These are phyloP conservation scores for Scutellaria minor DNA, from an alignment of 257 asterid species.

Conservation along the genomic window DNA sequence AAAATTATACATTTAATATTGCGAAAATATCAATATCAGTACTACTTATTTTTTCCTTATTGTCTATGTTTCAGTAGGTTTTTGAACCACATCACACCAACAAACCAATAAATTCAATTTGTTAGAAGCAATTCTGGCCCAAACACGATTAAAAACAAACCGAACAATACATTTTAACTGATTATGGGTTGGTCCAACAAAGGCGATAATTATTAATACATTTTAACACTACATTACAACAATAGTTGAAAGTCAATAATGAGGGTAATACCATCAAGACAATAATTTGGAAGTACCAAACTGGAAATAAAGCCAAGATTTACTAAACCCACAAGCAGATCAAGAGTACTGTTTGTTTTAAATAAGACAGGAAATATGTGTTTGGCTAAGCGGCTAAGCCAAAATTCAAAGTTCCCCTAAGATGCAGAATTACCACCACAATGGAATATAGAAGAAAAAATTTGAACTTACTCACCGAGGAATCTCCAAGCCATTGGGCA, in stretches of 20 bases:
- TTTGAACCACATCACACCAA: too few relatives aligned
- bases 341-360: background rate
- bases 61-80: too few relatives aligned
- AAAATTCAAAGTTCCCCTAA: background rate
- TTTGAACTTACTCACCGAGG: constrained; percentile 68
- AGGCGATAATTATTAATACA: background rate
- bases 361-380: too few relatives aligned
- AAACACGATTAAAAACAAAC: background rate
- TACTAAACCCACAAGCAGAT: background rate
- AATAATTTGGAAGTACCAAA: constrained; percentile 14
- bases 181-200: background rate
- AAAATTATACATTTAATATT: background rate
- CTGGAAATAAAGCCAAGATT: constrained; percentile 18
- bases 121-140: too few relatives aligned
- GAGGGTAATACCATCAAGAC: constrained; percentile 13
- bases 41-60: too few relatives aligned
- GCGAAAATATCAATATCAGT: too few relatives aligned
- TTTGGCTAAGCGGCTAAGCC: background rate
- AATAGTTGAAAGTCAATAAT: background rate
- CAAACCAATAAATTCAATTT: too few relatives aligned
- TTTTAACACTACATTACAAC: background rate
- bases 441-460: background rate
- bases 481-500: constrained; percentile 96
- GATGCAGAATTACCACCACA: constrained; percentile 27
- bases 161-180: background rate